Percentiles rank a stretch among this genome's conserved stretches.
These are phyloP conservation scores for Trichoderma erinaceum DNA, from an alignment of 495 filamentous ascomycete species.

Conservation along the genomic window DNA sequence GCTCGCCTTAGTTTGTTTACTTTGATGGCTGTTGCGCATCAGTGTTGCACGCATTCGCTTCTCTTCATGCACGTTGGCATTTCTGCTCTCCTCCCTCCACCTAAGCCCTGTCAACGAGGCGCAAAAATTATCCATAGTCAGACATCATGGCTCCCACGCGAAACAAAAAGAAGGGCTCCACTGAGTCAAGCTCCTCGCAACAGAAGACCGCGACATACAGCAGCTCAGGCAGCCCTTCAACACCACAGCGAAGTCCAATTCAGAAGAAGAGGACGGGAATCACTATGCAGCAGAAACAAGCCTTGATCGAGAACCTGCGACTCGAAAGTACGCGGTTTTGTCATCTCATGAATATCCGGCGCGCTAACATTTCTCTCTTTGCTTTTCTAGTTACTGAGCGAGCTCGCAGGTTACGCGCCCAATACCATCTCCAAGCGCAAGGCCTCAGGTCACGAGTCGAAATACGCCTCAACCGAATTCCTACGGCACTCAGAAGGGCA, in stretches of 20 bases:
- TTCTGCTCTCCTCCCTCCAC: neutral
- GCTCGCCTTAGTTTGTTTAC: constrained; percentile 32
- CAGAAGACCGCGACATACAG: constrained; percentile 22
- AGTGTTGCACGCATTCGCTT: neutral
- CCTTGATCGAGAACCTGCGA: constrained; percentile 85
- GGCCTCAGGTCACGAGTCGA: constrained; percentile 81
- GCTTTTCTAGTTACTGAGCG: constrained; percentile 71
- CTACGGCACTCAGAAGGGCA: constrained; percentile 65
- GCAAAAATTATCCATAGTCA: neutral
- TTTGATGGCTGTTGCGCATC: constrained; percentile 19
- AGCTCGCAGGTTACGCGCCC: constrained; percentile 81
- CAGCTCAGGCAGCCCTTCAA: constrained; percentile 16
- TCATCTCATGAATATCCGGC: neutral
- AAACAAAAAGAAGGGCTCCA: constrained; percentile 56
- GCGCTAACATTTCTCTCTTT: constrained; percentile 6
- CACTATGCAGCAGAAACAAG: constrained; percentile 75
- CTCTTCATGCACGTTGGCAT: neutral
- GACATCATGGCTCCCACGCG: constrained; percentile 47
- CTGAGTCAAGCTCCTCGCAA: constrained; percentile 33
- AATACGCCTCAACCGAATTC: constrained; percentile 91
- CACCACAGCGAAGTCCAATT: constrained; percentile 50
- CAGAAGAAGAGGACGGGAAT: constrained; percentile 58
- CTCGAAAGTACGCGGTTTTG: constrained; percentile 66
- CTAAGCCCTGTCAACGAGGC: neutral
- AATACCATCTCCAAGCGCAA: constrained; percentile 82